These are phyloP conservation scores for Blastocrithidia nonstop DNA, from an alignment of 208 protist genomes.

Conservation along the genomic window DNA sequence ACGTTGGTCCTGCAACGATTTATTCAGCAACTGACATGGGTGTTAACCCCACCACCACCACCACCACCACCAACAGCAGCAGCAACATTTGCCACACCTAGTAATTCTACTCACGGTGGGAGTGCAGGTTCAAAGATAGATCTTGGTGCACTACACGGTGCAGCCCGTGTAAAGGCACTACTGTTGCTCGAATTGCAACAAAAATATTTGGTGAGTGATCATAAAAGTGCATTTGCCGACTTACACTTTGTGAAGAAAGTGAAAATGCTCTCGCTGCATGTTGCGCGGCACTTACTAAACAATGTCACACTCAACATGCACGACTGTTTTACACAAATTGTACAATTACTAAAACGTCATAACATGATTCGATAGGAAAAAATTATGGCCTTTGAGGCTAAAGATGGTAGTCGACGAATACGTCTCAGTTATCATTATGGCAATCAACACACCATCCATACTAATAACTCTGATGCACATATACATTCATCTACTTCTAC, in stretches of 20 bases:
- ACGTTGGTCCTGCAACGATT: constrained; percentile 56
- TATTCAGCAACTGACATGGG: constrained; percentile 66
- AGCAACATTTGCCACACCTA: no score
- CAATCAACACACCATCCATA: constrained; percentile 37
- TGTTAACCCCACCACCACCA: constrained; percentile 66
- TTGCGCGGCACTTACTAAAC: constrained; percentile 69
- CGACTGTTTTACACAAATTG: constrained; percentile 39
- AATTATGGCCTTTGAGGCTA: constrained; percentile 71
- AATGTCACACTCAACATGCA: constrained; percentile 76
- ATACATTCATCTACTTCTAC: no score
- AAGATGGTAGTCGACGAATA: constrained; percentile 74
- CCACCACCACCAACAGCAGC: no score
- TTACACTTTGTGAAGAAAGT: constrained; percentile 79
- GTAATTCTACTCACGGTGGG: no score
- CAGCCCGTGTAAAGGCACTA: constrained; percentile 35
- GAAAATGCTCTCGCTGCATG: constrained; percentile 51
- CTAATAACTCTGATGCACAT: no score
- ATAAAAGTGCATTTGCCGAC: constrained; percentile 61
- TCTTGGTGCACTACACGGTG: constrained; percentile 28
- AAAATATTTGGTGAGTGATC: constrained; percentile 64
- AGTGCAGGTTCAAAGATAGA: constrained; percentile 9
- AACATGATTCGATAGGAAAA: constrained; percentile 65
- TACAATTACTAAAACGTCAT: constrained; percentile 43
- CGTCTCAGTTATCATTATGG: constrained; percentile 59
- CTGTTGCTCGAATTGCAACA: constrained; percentile 52